phyloP scores from a whole-genome alignment of 768 basidiomycete species.

The Filobasidium floriforme region DNA sequence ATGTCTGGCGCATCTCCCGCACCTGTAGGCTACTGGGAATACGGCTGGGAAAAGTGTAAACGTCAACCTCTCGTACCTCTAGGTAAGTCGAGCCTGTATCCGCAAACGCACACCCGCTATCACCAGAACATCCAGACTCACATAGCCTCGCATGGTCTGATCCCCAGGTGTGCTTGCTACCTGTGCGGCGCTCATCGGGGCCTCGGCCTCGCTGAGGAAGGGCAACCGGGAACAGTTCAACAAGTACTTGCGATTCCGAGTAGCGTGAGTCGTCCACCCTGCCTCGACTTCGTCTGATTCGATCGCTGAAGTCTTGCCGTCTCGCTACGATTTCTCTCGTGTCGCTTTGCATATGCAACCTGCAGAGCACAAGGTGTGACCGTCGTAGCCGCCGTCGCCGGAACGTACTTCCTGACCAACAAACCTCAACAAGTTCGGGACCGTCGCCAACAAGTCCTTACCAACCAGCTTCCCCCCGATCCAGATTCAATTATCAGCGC shows the following conservation, averaged over 20 bases:
- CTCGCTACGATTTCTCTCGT: no score
- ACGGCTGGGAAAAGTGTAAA: constrained; percentile 41
- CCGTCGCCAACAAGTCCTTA: constrained; percentile 16
- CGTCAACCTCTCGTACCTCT: constrained; percentile 39
- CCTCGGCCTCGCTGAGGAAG: constrained; percentile 32
- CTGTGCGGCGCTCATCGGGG: constrained; percentile 35
- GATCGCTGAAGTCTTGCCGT: no score
- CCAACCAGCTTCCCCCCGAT: constrained; percentile 36
- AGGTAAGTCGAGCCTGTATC: constrained; percentile 26
- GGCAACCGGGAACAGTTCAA: constrained; percentile 40
- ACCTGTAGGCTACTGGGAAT: constrained; percentile 21
- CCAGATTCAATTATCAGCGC: constrained; percentile 19
- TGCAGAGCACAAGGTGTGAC: constrained; percentile 41
- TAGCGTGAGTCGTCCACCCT: constrained; percentile 31
- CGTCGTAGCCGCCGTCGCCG: constrained; percentile 37
- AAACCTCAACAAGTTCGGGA: constrained; percentile 23
- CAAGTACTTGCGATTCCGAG: constrained; percentile 37
- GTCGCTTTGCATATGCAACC: no score
- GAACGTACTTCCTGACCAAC: constrained; percentile 25
- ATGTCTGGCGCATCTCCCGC: neutral
- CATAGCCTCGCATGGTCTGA: neutral
- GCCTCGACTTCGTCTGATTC: neutral
- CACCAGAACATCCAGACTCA: no score
- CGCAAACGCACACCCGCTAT: neutral
- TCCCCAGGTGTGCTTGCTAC: constrained; percentile 36